phyloP scores from a whole-genome alignment of 331 rosid species.

The Quercus lobata region DNA sequence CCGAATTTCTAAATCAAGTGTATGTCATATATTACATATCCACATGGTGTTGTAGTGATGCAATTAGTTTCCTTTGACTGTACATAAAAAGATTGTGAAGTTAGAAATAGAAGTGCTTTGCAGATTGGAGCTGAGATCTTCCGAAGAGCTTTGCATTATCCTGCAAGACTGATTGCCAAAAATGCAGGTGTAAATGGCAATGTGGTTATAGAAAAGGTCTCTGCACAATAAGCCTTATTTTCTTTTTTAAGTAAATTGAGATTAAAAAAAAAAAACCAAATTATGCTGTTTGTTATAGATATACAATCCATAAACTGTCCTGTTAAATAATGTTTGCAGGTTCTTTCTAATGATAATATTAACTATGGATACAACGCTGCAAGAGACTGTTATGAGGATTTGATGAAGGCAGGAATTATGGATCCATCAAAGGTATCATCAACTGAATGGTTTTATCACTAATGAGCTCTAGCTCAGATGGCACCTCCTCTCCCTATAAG shows the following conservation, averaged over 20 bases:
- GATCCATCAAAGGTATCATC: slow-evolving; percentile 83
- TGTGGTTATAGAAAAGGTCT: slow-evolving; percentile 75
- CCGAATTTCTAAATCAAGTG: not conserved
- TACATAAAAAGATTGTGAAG: not conserved
- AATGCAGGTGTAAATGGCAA: slow-evolving; percentile 93
- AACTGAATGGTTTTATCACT: slow-evolving; percentile 9
- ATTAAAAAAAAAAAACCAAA: not conserved
- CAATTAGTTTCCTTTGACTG: not conserved
- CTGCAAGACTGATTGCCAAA: slow-evolving; percentile 77
- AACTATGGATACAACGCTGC: slow-evolving; percentile 87
- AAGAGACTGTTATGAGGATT: slow-evolving; percentile 72
- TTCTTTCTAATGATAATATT: slow-evolving; percentile 45
- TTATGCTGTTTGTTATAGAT: not conserved
- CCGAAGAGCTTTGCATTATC: slow-evolving; percentile 78
- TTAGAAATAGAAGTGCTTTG: not conserved
- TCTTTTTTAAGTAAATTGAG: not conserved
- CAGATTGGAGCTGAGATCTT: slow-evolving; percentile 98
- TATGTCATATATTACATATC: not conserved
- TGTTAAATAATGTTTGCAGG: slow-evolving; percentile 35
- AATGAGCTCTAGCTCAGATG: too few relatives aligned
- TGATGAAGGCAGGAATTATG: slow-evolving; percentile 79
- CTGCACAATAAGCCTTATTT: slow-evolving; percentile 21
- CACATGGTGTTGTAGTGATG: not conserved
- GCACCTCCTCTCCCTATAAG: too few relatives aligned
- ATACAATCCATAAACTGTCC: slow-evolving; percentile 16